Evolutionary conservation across 225 moss, liverwort and hornwort species (phyloP), one percentile per base, ranked within the genome.

Genomic region (Bryoerythrophyllum caledonicum): DNA sequence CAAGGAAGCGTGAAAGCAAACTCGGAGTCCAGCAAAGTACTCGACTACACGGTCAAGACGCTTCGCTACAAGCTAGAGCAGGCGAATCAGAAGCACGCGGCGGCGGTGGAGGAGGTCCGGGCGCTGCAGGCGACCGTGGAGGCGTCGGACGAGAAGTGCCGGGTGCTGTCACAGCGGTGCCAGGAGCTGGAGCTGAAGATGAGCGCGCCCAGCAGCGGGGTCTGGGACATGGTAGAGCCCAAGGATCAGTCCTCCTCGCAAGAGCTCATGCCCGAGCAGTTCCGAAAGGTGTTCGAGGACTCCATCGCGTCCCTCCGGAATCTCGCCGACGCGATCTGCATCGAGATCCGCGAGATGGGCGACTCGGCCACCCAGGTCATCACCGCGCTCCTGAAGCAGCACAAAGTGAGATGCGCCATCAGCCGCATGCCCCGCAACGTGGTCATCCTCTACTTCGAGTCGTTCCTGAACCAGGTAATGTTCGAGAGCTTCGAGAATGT

Each of bases 401-500:
- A 87, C 67, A 82, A 87, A 57, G 84, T 82, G n/a, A 81, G 79
- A 16, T 76, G 81, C 23, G 24, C 46, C 59, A 62, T 87, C 16
- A 63, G 40, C 23, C 84, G 79, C 51, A 84, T 87, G 84, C 79
- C 84, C 4, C 84, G 82, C 15, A 84, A 74, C 65, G 79, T 82
- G 13, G 79, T 84, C 51, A 79, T 80, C 63, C 74, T 87, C 57
- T 87, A 84, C 82, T 87, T 87, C 46, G 87, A 84, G 34, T 79
- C 84, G 5, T 87, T 87, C 40, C 84, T 87, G 35, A 87, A 82
- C 71, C 84, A 87, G 61, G 81, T 87, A 41, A 74, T 87, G 82
- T 87, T 82, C 63, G 87, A 87, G 67, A 79, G 74, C 74, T 87
- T 87, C 67, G 87, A 87, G 52, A 87, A 87, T 6, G 77, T 87